Evolutionary conservation across 106 monocot genomes (phyloP), one percentile per base, ranked within the genome.

Genomic region (Dioscorea zingiberensis): DNA sequence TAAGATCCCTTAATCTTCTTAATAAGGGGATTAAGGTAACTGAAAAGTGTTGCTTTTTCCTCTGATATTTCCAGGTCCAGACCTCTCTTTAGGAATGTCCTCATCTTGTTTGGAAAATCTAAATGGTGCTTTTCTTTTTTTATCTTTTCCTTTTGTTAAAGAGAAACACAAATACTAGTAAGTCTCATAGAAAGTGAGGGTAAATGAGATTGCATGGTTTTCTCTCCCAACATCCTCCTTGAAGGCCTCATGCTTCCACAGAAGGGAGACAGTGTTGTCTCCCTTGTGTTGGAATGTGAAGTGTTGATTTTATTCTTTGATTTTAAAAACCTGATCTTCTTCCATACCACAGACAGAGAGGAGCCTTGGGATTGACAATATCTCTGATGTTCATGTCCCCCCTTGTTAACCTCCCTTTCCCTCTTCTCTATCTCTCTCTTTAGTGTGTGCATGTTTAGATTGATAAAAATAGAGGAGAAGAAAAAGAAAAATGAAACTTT

Each of bases 231-330:
- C 65, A 16, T 51, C 13, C 44, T 44, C 17, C 21, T 46, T 10
- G 11, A 46, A 10, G 46, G 63, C 69, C 76, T 76, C 62, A 63
- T 56, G 69, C 54, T 76, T 69, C 47, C 54, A 46, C 61, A 25
- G 47, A 64, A 21, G 13, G 77, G 76, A 46, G 66, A 78, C 67
- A 78, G 4, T 18, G 49, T 27, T 77, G 71, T 60, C 77, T 64
- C 66, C 77, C 66, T 51, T 25, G 53, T 67, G 70, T 38, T 51
- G 72, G 67, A 72, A 72, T 67, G 51, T 66, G 72, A 72, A 21
- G 30, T 30, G 25, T 71, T 60, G 60, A 65, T 45, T 29, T 30
- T 77, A 53, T 71, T 54, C 65, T 66, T 54, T 38, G 47, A 19
- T 14, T 23, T 44, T 27, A 60, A 18, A 71, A 51, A 49, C 65